A percentile compares a stretch with the other conserved stretches of the same genome.
Evolutionary conservation across 257 asterid species (phyloP).

Genomic region (Galeopsis tetrahit): DNA sequence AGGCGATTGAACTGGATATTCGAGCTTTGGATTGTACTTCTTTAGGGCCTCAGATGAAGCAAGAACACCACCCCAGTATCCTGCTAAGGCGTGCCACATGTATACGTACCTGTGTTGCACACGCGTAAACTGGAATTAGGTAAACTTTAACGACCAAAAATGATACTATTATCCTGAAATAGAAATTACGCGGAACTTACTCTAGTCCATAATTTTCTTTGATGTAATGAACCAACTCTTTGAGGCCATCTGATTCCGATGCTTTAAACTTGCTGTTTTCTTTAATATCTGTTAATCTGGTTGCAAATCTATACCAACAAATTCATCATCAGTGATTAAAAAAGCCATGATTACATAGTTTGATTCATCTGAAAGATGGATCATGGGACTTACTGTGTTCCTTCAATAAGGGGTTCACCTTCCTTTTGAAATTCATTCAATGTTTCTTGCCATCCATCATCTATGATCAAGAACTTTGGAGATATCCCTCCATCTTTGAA

Average conservation of each 20-base stretch:
- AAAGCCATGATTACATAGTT: neutral
- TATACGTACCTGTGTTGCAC: slow-evolving; percentile 53
- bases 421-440: slow-evolving; percentile 53
- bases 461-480: slow-evolving; percentile 66
- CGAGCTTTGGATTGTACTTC: slow-evolving; percentile 62
- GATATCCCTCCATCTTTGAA: slow-evolving; percentile 63
- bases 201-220: slow-evolving; percentile 57
- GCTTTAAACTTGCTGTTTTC: slow-evolving; percentile 56
- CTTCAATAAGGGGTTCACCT: slow-evolving; percentile 52
- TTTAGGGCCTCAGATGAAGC: slow-evolving; percentile 46
- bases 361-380: neutral
- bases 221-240: slow-evolving; percentile 46
- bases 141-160: too few species aligned
- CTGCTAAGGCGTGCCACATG: slow-evolving; percentile 79
- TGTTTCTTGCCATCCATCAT: slow-evolving; percentile 85
- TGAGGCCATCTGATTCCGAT: slow-evolving; percentile 39
- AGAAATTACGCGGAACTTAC: slow-evolving; percentile 31
- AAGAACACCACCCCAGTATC: slow-evolving; percentile 83
- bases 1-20: slow-evolving; percentile 61
- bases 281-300: slow-evolving; percentile 53
- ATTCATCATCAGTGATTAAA: slow-evolving; percentile 13
- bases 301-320: slow-evolving; percentile 51
- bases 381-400: slow-evolving; percentile 58
- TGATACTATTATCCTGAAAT: too few species aligned
- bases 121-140: neutral